Base-by-base conservation (phyloP, 331 rosid genomes). In the Spiraea crenata region DNA sequence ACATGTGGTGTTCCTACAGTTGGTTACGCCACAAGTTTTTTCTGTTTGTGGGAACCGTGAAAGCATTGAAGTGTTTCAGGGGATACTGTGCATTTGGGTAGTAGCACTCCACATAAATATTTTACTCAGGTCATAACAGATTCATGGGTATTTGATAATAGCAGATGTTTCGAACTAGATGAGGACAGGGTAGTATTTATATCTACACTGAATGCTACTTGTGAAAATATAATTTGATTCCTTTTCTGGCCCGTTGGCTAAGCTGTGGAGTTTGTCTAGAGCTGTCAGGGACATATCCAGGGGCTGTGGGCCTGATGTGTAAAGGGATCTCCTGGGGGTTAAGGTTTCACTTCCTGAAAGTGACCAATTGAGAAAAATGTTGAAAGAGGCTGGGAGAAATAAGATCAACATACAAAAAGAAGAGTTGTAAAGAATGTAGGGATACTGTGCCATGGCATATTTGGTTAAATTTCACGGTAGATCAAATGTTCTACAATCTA, bases 11-110 rank as follows among this genome's bases (percentile, higher is more conserved):
- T 49, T 69, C 15, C 31, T 40, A 8, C 5, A 39, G 20, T 54
- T 65, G 57, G 54, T 57, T 59, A 47, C 62, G 35, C 15, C 14
- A 35, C 15, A 19, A 16, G 34, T 10, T 70, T 70, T 62, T 72
- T 52, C n/a, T 78, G 70, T 61, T 66, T 58, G 57, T 49, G 13
- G 74, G 45, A 72, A 39, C 60, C 9, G 15, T 1, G 46, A 9
- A 59, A 59, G 11, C 65, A 59, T 6, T 37, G 25, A 59, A 59
- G 6, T 37, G 25, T 50, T 67, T 67, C 10, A n/a, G 25, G 60
- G 12, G 41, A 50, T 38, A 37, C 48, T 52, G 48, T 37, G 37
- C 17, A 48, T 50, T 25, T 48, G 0, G n/a, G 58, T 7, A 35
- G 5, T 37, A 4, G 12, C 37, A 50, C 20, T 67, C 0, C 17